Conservation (phyloP, 2,329 filamentous ascomycete species). For the Colletotrichum theobromicola region DNA sequence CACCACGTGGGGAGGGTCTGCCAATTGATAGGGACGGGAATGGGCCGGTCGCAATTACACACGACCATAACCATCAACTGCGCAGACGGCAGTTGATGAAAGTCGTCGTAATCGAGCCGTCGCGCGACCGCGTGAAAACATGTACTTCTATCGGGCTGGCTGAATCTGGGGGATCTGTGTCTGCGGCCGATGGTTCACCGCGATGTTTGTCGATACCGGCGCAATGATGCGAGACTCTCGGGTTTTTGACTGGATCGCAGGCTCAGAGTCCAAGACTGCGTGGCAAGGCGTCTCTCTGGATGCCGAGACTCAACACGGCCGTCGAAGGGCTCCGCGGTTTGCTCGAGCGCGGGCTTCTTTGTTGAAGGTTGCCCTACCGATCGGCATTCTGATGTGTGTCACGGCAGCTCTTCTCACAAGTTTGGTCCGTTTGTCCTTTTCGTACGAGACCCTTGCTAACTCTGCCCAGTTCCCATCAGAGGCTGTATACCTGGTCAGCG, state of each 20-base stretch:
- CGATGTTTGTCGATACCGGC: not conserved
- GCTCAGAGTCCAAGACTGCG: not conserved
- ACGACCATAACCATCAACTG: not conserved
- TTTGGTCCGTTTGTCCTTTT: not conserved
- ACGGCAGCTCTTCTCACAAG: not conserved
- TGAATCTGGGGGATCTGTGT: not conserved
- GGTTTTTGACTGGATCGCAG: not conserved
- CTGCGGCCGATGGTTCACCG: not conserved
- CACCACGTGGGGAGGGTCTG: conserved; percentile 14
- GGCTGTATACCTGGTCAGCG: not conserved
- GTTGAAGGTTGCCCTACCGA: not conserved
- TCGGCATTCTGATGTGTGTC: not conserved
- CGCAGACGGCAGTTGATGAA: not conserved
- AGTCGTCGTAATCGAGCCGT: not conserved
- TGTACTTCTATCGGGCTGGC: not conserved
- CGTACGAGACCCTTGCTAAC: not conserved
- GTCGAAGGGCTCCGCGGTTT: not conserved
- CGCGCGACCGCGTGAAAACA: not conserved
- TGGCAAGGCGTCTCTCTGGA: not conserved
- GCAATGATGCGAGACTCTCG: not conserved
- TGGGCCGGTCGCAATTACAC: not conserved
- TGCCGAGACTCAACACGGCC: not conserved
- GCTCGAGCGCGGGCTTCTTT: not conserved
- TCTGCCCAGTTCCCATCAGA: not conserved
- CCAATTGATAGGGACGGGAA: conserved; percentile 10